Evolutionary conservation across 176 grass and related monocot species (phyloP), one percentile per base, ranked within the genome.

Genomic region (Paspalum notatum): DNA sequence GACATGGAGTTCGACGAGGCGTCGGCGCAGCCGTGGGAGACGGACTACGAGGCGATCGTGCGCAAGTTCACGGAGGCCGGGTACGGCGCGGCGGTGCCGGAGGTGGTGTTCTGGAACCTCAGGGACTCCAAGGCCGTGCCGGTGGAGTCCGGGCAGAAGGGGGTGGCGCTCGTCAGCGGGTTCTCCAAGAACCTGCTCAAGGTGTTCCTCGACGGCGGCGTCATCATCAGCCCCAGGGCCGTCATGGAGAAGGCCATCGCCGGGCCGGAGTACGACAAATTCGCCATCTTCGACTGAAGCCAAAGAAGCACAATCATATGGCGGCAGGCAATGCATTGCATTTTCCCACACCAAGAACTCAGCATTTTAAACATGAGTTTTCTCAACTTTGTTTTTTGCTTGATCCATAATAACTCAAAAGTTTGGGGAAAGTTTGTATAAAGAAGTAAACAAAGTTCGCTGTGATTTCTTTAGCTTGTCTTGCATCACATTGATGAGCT

Each of bases 1-100:
- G 91, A 97, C 82, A 91, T 97, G 94, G 94, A 97, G 77, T 97
- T 97, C 81, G 94, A 97, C 47, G 0, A 54, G 73, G 94, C 91
- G 50, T 94, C 91, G 25, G 63, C 24, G 12, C 72, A 48, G 14
- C 60, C 75, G 5, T 97, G 91, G 94, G 94, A 97, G 76, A 97
- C 94, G 20, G 91, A 94, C 71, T 70, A 97, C 67, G 91, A 90
- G 94, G 91, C 89, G 47, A 88, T 92, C 71, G 52, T 16, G 17
- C 44, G 89, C 46, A 97, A 94, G 82, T 97, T 86, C 44, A 21
- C 15, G 13, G 74, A 86, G 48, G 86, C 74, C 1, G 91, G 89
- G 80, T 94, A 94, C 21, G 94, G 87, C 41, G 80, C 42, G 18
- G 83, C 73, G 0, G 77, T 97, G 45, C 89, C 91, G 12, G 79